Base-by-base conservation (phyloP, 2,329 filamentous ascomycete species). In the Neonectria faginata region DNA sequence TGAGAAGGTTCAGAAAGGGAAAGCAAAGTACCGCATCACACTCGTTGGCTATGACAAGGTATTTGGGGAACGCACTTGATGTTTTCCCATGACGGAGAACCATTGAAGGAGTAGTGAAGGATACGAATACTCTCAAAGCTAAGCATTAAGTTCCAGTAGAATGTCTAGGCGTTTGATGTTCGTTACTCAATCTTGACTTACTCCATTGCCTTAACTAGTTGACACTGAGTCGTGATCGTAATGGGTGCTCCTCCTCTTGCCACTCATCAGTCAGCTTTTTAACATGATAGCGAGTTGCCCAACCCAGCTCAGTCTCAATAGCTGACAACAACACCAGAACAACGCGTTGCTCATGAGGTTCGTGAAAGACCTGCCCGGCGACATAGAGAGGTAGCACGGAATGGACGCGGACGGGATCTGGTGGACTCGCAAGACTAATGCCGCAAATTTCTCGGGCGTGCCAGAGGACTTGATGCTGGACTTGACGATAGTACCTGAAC, bases 11-110 rank as follows among this genome's bases (percentile, higher is more conserved):
- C 88, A 91, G 74, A 88, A 87, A 67, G 91, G 91, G 70, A 87
- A 92, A 76, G 89, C 94, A 14, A 85, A 85, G 36, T 95, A 92
- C 76, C 84, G 92, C 44, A 90, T 92, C 73, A 92, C 91, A 0
- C 77, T 94, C 73, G 88, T 87, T 12, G 86, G 87, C 10, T 92
- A 86, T 71, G 88, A 92, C 71, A 88, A 91, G 81, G 87, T 82
- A 0, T 92, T 92, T 64, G 42, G 42, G 12, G 61, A 70, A 62
- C 54, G 52, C n/a, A 42, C 57, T 25, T 69, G 3, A 10, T 36
- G 20, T 36, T 50, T 4, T 51, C 5, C 33, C 0, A 11, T 36
- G 33, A 36, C 25, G 5, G 33, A 6, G 12, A 6, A 36, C 12
- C 6, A 50, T 9, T 12, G 10, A 10, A 31, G 33, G 11, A 18